phyloP scores from a whole-genome alignment of 371 early-diverging fungal genomes.

The Mortierella sp. region DNA sequence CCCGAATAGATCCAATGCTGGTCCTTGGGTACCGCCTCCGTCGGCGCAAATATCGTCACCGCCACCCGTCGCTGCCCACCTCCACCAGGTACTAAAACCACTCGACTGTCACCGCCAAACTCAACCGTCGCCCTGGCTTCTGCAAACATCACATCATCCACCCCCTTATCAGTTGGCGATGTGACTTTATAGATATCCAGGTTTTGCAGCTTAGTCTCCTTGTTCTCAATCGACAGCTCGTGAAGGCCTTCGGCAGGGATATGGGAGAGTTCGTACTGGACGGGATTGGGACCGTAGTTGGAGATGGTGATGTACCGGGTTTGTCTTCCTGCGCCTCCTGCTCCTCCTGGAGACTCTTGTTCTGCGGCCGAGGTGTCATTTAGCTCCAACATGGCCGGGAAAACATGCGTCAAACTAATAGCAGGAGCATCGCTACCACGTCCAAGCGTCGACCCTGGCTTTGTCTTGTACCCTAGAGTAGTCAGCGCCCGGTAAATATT shows the following conservation, averaged over 20 bases:
- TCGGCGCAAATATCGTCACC: constrained; percentile 28
- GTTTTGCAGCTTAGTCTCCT: constrained; percentile 21
- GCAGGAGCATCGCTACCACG: neutral
- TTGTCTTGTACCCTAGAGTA: constrained; percentile 19
- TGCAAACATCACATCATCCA: constrained; percentile 19
- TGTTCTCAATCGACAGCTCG: constrained; percentile 37
- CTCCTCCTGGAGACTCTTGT: neutral
- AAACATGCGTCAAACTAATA: constrained; percentile 22
- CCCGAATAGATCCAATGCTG: constrained; percentile 56
- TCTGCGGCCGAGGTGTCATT: constrained; percentile 29
- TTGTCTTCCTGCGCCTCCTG: neutral
- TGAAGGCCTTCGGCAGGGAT: constrained; percentile 36
- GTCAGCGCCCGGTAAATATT: constrained; percentile 30
- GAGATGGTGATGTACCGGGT: constrained; percentile 28
- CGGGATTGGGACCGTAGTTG: constrained; percentile 24
- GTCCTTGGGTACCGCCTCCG: neutral
- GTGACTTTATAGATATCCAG: constrained; percentile 18
- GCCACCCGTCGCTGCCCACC: constrained; percentile 18
- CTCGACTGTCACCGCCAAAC: constrained; percentile 6
- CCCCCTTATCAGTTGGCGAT: neutral
- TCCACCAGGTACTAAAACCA: neutral
- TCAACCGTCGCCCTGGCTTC: constrained; percentile 13
- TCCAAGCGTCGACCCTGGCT: neutral
- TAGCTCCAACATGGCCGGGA: constrained; percentile 32
- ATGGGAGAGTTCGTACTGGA: constrained; percentile 34